Conservation (phyloP, 352 stramenopile species). For the Discostella stelligera region DNA sequence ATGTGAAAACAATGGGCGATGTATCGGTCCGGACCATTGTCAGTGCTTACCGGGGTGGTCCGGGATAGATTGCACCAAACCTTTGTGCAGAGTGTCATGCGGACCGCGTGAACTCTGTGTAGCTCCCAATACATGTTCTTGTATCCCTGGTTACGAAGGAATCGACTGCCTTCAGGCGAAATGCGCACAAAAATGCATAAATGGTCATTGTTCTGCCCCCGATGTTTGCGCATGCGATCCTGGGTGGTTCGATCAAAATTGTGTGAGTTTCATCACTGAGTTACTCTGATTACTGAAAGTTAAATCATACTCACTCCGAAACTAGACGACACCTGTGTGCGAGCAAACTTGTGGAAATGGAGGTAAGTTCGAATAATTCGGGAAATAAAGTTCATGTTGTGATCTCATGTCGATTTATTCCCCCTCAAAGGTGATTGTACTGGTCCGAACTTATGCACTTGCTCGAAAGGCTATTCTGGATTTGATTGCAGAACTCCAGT, state of each 20-base stretch:
- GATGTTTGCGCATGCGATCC: slow-evolving; percentile 89
- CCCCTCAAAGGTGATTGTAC: slow-evolving; percentile 82
- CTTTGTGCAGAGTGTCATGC: slow-evolving; percentile 47
- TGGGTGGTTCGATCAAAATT: slow-evolving; percentile 96
- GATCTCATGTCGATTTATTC: neutral
- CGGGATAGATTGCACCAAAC: slow-evolving; percentile 76
- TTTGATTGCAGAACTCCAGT: slow-evolving; percentile 90
- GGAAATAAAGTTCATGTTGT: slow-evolving; percentile 59
- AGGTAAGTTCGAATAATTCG: slow-evolving; percentile 47
- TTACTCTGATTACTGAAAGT: neutral
- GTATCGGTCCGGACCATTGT: slow-evolving; percentile 87
- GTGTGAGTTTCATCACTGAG: slow-evolving; percentile 45
- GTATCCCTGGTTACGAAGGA: slow-evolving; percentile 89
- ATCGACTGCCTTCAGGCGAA: slow-evolving; percentile 82
- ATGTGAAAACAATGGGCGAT: slow-evolving; percentile 93
- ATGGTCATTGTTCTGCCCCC: slow-evolving; percentile 88
- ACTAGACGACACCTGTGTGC: slow-evolving; percentile 90
- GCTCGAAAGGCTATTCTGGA: slow-evolving; percentile 87
- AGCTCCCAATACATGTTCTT: slow-evolving; percentile 88
- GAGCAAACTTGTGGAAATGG: slow-evolving; percentile 94
- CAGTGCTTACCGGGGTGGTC: slow-evolving; percentile 86
- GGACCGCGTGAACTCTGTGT: slow-evolving; percentile 87
- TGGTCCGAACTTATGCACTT: slow-evolving; percentile 88
- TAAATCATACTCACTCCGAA: neutral
- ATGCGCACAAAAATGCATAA: slow-evolving; percentile 89